Evolutionary conservation across 495 filamentous ascomycete genomes (phyloP).

Genomic region (Aspergillus heteromorphus): DNA sequence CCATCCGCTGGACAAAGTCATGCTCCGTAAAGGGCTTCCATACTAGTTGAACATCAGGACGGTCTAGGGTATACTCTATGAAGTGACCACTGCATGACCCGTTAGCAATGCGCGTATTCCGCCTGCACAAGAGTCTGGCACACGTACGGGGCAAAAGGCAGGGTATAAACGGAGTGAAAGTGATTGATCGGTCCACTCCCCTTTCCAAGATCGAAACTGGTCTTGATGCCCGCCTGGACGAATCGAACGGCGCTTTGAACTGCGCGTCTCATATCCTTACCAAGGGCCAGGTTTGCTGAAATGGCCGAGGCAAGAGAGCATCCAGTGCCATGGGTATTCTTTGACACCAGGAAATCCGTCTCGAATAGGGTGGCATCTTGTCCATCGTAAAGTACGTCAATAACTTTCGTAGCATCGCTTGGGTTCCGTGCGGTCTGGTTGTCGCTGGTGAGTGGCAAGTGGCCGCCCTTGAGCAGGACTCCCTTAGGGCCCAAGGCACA

Average conservation of each 20-base stretch:
- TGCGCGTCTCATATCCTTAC: conserved; percentile 54
- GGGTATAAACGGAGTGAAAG: conserved; percentile 74
- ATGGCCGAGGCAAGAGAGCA: conserved; percentile 94
- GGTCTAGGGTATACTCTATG: conserved; percentile 74
- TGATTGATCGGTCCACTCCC: conserved; percentile 92
- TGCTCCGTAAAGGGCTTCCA: conserved; percentile 77
- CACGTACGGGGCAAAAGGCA: conserved; percentile 79
- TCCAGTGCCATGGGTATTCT: conserved; percentile 91
- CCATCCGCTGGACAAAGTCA: conserved; percentile 72
- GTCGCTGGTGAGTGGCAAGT: conserved; percentile 69
- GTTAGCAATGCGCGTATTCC: conserved; percentile 4
- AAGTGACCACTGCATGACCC: conserved; percentile 59
- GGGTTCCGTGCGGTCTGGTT: conserved; percentile 44
- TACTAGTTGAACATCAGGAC: conserved; percentile 60
- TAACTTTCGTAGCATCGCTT: conserved; percentile 56
- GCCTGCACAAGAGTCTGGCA: neutral
- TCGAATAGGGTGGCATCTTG: conserved; percentile 53
- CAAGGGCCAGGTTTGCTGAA: conserved; percentile 74
- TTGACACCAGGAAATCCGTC: conserved; percentile 60
- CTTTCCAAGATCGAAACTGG: conserved; percentile 64
- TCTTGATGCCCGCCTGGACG: conserved; percentile 77
- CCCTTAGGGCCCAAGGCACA: conserved; percentile 65
- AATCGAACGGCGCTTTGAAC: conserved; percentile 70
- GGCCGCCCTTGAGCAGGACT: conserved; percentile 88
- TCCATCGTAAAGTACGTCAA: conserved; percentile 70